A percentile compares a stretch with the other conserved stretches of the same genome.
These are phyloP conservation scores for Xylaria telfairii DNA, from an alignment of 495 filamentous ascomycete species.

Conservation along the genomic window DNA sequence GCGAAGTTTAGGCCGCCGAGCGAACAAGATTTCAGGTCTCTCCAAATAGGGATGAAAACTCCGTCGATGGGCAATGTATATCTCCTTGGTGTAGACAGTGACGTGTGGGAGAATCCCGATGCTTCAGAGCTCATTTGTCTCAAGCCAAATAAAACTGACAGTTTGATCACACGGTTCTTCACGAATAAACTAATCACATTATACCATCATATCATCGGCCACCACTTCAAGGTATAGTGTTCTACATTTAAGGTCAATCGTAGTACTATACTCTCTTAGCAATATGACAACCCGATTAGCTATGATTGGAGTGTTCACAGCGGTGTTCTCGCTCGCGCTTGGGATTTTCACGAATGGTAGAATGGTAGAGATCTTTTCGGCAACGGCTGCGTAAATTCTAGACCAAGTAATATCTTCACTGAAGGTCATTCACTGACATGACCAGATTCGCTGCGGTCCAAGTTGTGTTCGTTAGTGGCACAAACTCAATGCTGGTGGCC, in stretches of 20 bases:
- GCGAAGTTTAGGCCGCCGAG: neutral
- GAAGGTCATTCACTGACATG: neutral
- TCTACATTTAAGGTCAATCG: neutral
- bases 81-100: neutral
- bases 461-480: constrained; percentile 1
- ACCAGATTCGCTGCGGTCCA: neutral
- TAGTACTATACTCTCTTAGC: neutral
- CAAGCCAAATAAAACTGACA: neutral
- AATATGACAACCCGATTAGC: neutral
- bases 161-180: neutral
- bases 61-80: constrained; percentile 1
- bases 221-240: neutral
- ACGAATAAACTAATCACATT: neutral
- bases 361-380: neutral
- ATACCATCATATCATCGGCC: neutral
- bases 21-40: neutral
- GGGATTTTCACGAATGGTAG: neutral
- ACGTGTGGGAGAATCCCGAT: neutral
- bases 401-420: neutral
- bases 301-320: neutral
- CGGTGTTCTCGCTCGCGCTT: neutral
- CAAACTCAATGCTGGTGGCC: neutral
- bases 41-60: neutral
- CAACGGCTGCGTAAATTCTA: neutral
- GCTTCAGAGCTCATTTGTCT: constrained; percentile 5